Percentiles rank a stretch among this genome's conserved stretches.
These are phyloP conservation scores for Psilocybe cyanescens DNA, from an alignment of 768 basidiomycete species.

Conservation along the genomic window DNA sequence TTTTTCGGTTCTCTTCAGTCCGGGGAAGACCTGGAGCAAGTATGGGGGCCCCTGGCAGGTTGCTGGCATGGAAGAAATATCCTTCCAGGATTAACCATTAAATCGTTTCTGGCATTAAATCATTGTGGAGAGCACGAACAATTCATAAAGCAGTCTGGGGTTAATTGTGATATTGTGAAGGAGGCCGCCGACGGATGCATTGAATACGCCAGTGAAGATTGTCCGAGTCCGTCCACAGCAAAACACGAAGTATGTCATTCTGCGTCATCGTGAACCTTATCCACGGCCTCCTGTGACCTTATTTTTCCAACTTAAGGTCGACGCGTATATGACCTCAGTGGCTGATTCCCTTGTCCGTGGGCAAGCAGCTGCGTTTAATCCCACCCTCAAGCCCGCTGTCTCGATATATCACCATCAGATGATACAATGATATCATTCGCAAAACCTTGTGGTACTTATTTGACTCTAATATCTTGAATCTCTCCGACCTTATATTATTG, in stretches of 20 bases:
- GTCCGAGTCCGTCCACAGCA: not conserved
- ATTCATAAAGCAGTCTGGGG: not conserved
- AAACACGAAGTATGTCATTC: not conserved
- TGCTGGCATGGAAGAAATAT: not conserved
- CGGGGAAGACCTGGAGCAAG: not conserved
- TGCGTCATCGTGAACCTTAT: not conserved
- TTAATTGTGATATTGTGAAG: not conserved
- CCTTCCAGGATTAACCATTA: not conserved
- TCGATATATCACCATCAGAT: not conserved
- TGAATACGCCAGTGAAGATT: not conserved
- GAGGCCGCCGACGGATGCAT: not conserved
- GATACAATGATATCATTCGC: not conserved
- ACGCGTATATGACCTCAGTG: not conserved
- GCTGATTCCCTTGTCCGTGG: not conserved
- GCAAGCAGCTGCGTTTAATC: not conserved
- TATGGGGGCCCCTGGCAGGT: not conserved
- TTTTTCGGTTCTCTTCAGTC: not conserved
- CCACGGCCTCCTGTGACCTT: not conserved
- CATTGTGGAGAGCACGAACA: not conserved
- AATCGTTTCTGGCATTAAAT: not conserved
- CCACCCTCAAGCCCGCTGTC: not conserved
- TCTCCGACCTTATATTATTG: not conserved
- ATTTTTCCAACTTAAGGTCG: not conserved
- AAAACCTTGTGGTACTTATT: not conserved
- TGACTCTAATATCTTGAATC: not conserved